Conservation (phyloP, 805 yeast species). For the Zygoascus tannicola region DNA sequence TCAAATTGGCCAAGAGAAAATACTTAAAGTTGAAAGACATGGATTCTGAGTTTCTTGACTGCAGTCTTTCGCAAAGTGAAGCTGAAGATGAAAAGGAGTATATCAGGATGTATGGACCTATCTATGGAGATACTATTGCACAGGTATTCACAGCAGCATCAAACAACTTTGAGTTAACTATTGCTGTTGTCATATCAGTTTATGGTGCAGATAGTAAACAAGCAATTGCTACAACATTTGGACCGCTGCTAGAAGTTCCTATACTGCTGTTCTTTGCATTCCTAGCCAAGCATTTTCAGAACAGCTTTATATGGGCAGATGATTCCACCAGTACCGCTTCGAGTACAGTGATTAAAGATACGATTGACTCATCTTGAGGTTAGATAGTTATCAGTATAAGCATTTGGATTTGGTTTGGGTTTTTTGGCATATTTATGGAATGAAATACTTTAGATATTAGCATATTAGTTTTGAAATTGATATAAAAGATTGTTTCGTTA, state of each 20-base stretch:
- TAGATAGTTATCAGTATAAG: too few species aligned
- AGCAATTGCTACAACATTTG: constrained; percentile 51
- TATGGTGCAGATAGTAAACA: constrained; percentile 45
- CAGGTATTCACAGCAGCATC: constrained; percentile 51
- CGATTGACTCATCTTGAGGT: too few species aligned
- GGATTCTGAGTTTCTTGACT: background rate
- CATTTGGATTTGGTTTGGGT: too few species aligned
- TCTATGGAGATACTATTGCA: constrained; percentile 35
- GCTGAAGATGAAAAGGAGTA: background rate
- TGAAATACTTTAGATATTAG: too few species aligned
- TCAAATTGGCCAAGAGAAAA: background rate
- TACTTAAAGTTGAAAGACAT: background rate
- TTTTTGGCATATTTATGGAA: too few species aligned
- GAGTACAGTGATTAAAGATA: background rate
- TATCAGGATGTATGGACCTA: background rate
- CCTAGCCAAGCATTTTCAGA: background rate
- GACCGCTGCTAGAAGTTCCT: constrained; percentile 53
- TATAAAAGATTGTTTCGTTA: too few species aligned
- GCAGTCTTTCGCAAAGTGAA: background rate
- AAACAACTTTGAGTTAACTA: constrained; percentile 48
- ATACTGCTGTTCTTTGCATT: constrained; percentile 29
- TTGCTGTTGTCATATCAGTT: constrained; percentile 44
- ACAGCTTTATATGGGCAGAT: constrained; percentile 1
- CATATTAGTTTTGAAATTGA: too few species aligned
- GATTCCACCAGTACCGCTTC: background rate